Base-by-base conservation (phyloP, 345 rosid species). In the Noccaea caerulescens region DNA sequence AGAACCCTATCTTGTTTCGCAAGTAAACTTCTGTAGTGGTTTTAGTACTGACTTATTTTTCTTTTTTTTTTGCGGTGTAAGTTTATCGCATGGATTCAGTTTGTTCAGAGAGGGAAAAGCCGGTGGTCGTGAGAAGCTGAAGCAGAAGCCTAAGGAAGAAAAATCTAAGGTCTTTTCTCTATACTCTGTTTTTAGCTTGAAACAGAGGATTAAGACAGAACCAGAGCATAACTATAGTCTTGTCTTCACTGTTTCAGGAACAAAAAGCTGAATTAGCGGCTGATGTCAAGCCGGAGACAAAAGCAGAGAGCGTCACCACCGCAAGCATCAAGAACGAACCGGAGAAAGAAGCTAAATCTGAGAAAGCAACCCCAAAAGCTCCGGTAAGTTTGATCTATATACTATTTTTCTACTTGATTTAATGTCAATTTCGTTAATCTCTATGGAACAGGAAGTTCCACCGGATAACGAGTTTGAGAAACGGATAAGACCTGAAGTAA, bases 381-480 rank as follows among this genome's bases (percentile, higher is more conserved):
- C 74, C 83, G 1, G 92, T 89, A 58, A 63, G 83, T 39, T 43
- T 58, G 32, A 33, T n/a, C 36, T 32, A 32, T 36, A 33, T 58
- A 49, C 7, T 25, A 4, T 38, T 20, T 50, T 39, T 25, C 12
- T 38, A 53, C 63, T 42, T 41, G 12, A 2, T n/a, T 50, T 39
- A 38, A 10, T 47, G 18, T 47, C 44, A 54, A 13, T 68, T 44
- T 10, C 20, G 32, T 14, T n/a, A 45, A 23, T 27, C 33, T 30
- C 33, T 49, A 8, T 43, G 56, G 16, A 52, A 66, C 83, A 89
- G 96, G 95, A 91, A 66, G 86, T 81, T 66, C 72, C 84, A 51
- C 93, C 90, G 0, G 99, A 91, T 81, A 91, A 94, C 52, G 99
- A 94, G 82, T 91, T 94, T 39, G 99, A 94, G 82, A 94, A 91